phyloP scores from a whole-genome alignment of 2,329 filamentous ascomycete species.

The Cladophialophora bantiana region DNA sequence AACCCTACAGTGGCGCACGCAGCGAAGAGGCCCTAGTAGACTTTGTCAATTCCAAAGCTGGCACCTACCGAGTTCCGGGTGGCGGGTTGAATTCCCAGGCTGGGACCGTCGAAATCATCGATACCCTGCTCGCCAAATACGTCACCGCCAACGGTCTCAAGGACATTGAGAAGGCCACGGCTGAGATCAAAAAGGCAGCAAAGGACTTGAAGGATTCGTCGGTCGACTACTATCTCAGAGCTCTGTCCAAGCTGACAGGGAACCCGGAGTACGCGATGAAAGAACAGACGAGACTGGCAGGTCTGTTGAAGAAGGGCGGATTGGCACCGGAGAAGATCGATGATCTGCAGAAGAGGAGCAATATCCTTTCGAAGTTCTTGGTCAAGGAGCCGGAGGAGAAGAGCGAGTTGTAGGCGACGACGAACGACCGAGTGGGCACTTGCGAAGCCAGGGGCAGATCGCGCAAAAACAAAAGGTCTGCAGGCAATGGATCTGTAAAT shows the following conservation, averaged over 20 bases:
- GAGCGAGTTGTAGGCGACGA: conserved; percentile 68
- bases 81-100: conserved; percentile 79
- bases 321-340: conserved; percentile 86
- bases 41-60: conserved; percentile 88
- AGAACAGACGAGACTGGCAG: conserved; percentile 80
- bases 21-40: conserved; percentile 76
- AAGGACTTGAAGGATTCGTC: conserved; percentile 77
- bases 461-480: neutral
- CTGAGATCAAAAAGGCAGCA: conserved; percentile 75
- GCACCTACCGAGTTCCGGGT: conserved; percentile 81
- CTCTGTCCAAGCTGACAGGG: conserved; percentile 81
- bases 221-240: conserved; percentile 91
- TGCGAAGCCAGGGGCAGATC: neutral
- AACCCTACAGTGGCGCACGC: conserved; percentile 77
- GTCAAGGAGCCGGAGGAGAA: conserved; percentile 61
- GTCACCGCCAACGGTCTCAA: conserved; percentile 60
- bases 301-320: conserved; percentile 84
- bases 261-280: conserved; percentile 82
- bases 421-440: conserved; percentile 2
- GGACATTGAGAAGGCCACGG: conserved; percentile 65
- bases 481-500: conserved; percentile 6
- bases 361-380: conserved; percentile 82
- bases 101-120: conserved; percentile 81
- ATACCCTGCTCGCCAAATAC: conserved; percentile 77
- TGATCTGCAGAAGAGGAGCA: conserved; percentile 83